These are phyloP conservation scores for Fusarium sp. DNA, from an alignment of 2,329 filamentous ascomycete genomes.

Conservation along the genomic window DNA sequence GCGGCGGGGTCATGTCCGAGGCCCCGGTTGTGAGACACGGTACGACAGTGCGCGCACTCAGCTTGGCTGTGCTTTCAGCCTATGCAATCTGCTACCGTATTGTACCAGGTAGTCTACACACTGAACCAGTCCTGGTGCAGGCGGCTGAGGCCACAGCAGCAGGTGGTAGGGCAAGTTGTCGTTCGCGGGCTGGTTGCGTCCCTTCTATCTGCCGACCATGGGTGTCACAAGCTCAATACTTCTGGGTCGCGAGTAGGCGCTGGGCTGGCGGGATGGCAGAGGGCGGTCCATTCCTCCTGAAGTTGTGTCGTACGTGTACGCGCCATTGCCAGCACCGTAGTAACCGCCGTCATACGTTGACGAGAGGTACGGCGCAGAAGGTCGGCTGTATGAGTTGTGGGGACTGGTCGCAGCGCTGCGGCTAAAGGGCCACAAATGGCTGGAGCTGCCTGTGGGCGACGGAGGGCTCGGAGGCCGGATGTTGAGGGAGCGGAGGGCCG, in stretches of 20 bases:
- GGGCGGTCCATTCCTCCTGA: conserved; percentile 62
- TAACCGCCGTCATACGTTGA: conserved; percentile 64
- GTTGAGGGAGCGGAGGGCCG: conserved; percentile 65
- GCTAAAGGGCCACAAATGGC: conserved; percentile 65
- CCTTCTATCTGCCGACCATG: conserved; percentile 60
- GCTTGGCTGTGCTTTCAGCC: conserved; percentile 18
- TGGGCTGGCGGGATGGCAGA: conserved; percentile 65
- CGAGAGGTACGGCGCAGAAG: conserved; percentile 57
- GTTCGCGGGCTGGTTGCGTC: conserved; percentile 4
- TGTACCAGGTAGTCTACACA: conserved; percentile 4
- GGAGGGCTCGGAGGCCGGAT: conserved; percentile 66
- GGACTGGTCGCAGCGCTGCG: conserved; percentile 64
- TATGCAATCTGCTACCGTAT: conserved; percentile 8
- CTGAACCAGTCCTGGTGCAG: conserved; percentile 15
- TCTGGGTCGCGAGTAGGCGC: conserved; percentile 66
- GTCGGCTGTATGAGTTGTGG: conserved; percentile 61
- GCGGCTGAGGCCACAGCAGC: conserved; percentile 1
- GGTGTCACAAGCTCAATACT: conserved; percentile 74
- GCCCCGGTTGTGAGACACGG: conserved; percentile 27
- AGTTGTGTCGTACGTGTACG: conserved; percentile 53
- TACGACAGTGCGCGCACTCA: conserved; percentile 12
- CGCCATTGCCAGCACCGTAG: conserved; percentile 44
- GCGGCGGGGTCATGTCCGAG: conserved; percentile 31
- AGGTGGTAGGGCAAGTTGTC: not conserved
- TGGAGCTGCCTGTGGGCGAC: conserved; percentile 59